Conservation (phyloP, 2,329 filamentous ascomycete species). For the Colletotrichum plurivorum region DNA sequence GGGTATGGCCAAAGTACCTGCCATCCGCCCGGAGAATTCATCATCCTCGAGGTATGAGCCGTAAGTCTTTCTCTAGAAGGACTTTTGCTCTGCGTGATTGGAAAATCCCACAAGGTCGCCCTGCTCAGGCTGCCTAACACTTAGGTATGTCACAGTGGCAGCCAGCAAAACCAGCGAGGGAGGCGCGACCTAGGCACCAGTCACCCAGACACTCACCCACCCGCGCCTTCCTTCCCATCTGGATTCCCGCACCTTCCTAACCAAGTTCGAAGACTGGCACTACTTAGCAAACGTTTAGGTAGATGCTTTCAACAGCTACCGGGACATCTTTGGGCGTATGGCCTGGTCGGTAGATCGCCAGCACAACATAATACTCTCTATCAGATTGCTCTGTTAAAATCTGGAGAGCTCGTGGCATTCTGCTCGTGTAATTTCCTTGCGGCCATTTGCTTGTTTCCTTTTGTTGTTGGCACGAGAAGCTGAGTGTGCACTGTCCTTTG, state of each 20-base stretch:
- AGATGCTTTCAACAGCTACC: slow-evolving; percentile 3
- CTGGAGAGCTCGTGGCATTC: background rate
- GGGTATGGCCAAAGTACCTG: too few relatives aligned
- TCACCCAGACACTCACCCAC: background rate
- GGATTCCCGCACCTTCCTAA: background rate
- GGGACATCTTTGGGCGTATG: slow-evolving; percentile 15
- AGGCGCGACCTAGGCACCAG: background rate
- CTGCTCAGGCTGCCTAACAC: too few relatives aligned
- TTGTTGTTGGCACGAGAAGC: background rate
- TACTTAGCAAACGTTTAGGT: background rate
- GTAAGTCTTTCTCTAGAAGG: too few relatives aligned
- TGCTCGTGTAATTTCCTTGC: background rate
- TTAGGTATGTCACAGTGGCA: too few relatives aligned
- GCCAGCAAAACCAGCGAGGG: too few relatives aligned
- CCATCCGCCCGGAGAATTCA: too few relatives aligned
- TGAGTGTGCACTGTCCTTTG: background rate
- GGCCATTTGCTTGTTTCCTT: background rate
- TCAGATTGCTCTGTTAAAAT: slow-evolving; percentile 17
- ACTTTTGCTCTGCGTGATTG: too few relatives aligned
- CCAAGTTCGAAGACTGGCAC: background rate
- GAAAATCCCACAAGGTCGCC: too few relatives aligned
- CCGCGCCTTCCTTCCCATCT: background rate
- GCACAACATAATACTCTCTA: slow-evolving; percentile 1
- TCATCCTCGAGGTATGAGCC: too few relatives aligned
- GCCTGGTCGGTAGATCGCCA: slow-evolving; percentile 7